Evolutionary conservation across 805 yeast species (phyloP).

Genomic region (Pichia exigua): DNA sequence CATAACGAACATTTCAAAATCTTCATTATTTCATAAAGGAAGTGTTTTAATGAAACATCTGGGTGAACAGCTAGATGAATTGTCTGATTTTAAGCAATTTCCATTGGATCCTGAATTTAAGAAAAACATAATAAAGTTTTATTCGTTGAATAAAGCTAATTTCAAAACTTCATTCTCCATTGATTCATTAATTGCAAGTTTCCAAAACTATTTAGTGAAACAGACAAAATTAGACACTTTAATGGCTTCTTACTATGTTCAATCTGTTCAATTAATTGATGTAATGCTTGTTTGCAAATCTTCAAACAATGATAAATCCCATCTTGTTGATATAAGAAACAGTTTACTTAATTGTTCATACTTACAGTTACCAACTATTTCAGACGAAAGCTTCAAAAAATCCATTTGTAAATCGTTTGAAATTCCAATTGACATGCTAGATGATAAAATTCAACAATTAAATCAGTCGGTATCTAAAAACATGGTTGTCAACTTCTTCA

Average conservation of each 20-base stretch:
- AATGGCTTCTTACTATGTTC: slow-evolving; percentile 6
- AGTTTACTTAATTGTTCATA: slow-evolving; percentile 7
- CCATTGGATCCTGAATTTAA: slow-evolving; percentile 13
- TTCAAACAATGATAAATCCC: slow-evolving; percentile 3
- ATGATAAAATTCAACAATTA: slow-evolving; percentile 1
- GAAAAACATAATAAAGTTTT: slow-evolving; percentile 10
- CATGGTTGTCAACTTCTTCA: slow-evolving; percentile 5
- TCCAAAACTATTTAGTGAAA: background rate
- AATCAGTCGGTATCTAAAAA: slow-evolving; percentile 1
- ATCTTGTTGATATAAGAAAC: slow-evolving; percentile 6
- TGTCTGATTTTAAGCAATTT: slow-evolving; percentile 13
- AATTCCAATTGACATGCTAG: slow-evolving; percentile 2
- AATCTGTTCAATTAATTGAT: slow-evolving; percentile 15
- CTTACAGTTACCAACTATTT: slow-evolving; percentile 13
- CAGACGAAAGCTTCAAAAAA: slow-evolving; percentile 9
- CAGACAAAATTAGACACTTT: background rate
- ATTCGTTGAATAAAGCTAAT: slow-evolving; percentile 12
- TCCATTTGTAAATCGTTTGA: slow-evolving; percentile 9
- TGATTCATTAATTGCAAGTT: background rate
- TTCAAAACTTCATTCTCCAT: slow-evolving; percentile 14
- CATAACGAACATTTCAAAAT: background rate
- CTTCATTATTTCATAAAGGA: slow-evolving; percentile 8
- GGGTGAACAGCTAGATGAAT: slow-evolving; percentile 11
- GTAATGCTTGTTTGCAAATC: slow-evolving; percentile 12
- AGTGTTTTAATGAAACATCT: slow-evolving; percentile 19